These are phyloP conservation scores for Cryptococcus sp. DNA, from an alignment of 1,284 basidiomycete species.

Conservation along the genomic window DNA sequence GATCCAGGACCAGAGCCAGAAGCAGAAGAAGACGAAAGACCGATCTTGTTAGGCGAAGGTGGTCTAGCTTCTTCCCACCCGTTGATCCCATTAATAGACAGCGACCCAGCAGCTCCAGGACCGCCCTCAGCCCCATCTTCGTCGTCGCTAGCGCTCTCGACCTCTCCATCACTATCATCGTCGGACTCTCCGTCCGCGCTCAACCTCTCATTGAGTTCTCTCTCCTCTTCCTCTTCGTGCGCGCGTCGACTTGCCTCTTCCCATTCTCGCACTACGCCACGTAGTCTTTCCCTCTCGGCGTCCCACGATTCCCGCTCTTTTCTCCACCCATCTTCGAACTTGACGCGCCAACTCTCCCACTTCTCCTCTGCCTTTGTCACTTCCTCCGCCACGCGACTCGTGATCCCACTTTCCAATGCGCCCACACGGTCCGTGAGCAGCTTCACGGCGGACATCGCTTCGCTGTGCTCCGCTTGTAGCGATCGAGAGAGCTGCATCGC, in stretches of 20 bases:
- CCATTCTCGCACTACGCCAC: constrained; percentile 77
- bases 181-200: constrained; percentile 41
- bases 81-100: constrained; percentile 11
- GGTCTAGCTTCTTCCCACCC: constrained; percentile 19
- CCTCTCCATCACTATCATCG: constrained; percentile 27
- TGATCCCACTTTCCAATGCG: constrained; percentile 55
- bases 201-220: constrained; percentile 48
- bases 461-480: constrained; percentile 75
- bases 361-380: constrained; percentile 65
- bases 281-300: constrained; percentile 73
- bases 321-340: constrained; percentile 73
- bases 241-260: constrained; percentile 61
- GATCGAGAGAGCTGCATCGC: constrained; percentile 72
- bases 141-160: constrained; percentile 1
- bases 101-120: not conserved
- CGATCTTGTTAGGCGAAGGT: not conserved
- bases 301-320: constrained; percentile 78
- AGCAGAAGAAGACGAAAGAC: constrained; percentile 1
- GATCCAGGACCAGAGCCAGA: not conserved
- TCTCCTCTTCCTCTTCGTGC: constrained; percentile 55
- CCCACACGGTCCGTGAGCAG: constrained; percentile 64
- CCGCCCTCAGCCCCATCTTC: not conserved
- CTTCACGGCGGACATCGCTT: constrained; percentile 76
- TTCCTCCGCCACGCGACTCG: constrained; percentile 56
- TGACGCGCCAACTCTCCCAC: constrained; percentile 63